phyloP scores from a whole-genome alignment of 345 rosid species.

The Pugionium cornutum region DNA sequence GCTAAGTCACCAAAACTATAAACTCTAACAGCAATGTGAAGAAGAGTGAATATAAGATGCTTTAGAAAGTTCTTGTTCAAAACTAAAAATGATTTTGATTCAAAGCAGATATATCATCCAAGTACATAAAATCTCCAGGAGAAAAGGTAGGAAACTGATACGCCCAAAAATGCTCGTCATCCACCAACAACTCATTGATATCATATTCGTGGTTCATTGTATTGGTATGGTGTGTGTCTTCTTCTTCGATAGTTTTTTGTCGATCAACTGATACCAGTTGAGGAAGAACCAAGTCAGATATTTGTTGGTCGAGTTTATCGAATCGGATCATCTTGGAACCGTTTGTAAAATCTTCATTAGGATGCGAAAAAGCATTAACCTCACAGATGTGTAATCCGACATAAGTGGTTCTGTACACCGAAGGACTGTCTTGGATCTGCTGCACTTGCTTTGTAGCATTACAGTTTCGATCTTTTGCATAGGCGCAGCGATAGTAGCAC shows the following conservation, averaged over 20 bases:
- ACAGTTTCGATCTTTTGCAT: constrained; percentile 44
- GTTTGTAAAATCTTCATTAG: constrained; percentile 3
- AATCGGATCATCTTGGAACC: constrained; percentile 17
- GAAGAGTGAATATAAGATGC: constrained; percentile 4
- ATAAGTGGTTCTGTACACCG: constrained; percentile 40
- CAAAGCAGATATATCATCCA: neutral
- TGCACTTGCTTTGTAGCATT: constrained; percentile 53
- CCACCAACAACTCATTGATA: constrained; percentile 3
- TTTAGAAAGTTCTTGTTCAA: constrained; percentile 8
- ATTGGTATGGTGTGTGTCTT: neutral
- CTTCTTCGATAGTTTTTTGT: neutral
- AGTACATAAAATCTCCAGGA: neutral
- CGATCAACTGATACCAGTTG: neutral
- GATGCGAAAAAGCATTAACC: neutral
- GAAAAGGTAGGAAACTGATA: neutral
- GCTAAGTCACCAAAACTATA: neutral
- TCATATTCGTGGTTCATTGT: constrained; percentile 16
- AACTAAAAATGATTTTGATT: neutral
- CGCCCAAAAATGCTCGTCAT: neutral
- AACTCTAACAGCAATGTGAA: too few species aligned
- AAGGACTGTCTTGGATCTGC: constrained; percentile 28
- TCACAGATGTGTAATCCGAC: constrained; percentile 39
- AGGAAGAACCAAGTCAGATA: constrained; percentile 2
- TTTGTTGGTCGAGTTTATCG: neutral
- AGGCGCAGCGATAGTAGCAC: constrained; percentile 49